These are phyloP conservation scores for Kodamaea kaohsiungensis DNA, from an alignment of 805 yeast species.

Conservation along the genomic window DNA sequence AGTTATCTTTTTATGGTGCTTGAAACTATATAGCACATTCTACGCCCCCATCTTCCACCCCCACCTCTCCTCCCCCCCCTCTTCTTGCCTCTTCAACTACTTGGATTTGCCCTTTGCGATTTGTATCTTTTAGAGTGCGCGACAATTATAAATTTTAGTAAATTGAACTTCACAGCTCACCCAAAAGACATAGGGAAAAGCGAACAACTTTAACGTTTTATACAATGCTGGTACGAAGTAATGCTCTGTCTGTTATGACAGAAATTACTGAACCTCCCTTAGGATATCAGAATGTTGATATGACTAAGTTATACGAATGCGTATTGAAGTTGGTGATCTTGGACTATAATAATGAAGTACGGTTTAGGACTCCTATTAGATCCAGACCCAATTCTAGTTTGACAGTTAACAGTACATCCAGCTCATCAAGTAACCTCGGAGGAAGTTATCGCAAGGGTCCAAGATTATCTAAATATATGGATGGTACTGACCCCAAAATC, in stretches of 20 bases:
- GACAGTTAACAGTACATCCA: not conserved
- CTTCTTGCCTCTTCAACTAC: no score
- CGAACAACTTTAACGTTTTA: no score
- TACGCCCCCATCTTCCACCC: no score
- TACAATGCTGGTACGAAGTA: constrained; percentile 8
- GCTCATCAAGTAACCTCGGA: not conserved
- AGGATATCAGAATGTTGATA: constrained; percentile 20
- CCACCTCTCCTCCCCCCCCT: no score
- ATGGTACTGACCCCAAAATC: constrained; percentile 26
- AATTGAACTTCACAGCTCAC: not conserved
- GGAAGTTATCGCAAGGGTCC: constrained; percentile 10
- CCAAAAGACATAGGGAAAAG: not conserved
- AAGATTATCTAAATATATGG: constrained; percentile 10
- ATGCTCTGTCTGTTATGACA: constrained; percentile 9
- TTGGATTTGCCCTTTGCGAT: not conserved
- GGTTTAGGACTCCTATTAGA: constrained; percentile 46
- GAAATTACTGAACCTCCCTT: constrained; percentile 5
- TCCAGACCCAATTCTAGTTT: constrained; percentile 7
- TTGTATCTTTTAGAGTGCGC: not conserved
- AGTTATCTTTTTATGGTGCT: no score
- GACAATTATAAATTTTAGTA: not conserved
- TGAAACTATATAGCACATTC: no score
- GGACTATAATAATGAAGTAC: constrained; percentile 63
- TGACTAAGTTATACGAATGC: constrained; percentile 46
- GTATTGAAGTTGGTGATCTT: constrained; percentile 56